Conservation (phyloP, 108 stramenopile species). For the Fragilariopsis cylindrus region DNA sequence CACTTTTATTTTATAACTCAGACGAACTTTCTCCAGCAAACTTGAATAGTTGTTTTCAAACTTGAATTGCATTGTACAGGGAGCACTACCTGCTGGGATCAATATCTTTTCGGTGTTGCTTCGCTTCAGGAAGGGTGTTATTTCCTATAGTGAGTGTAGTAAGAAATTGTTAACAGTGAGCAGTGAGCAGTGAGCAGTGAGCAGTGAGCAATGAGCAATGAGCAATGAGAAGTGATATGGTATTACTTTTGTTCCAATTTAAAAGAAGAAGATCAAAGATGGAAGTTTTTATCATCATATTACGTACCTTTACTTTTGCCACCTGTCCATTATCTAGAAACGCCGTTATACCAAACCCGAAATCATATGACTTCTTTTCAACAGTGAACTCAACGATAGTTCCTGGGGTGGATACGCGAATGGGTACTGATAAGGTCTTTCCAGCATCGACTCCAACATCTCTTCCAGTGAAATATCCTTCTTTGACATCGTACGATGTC, state of each 20-base stretch:
- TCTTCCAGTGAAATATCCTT: background rate
- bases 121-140: background rate
- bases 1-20: constrained; percentile 5
- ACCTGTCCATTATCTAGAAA: constrained; percentile 7
- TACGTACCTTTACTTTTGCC: constrained; percentile 13
- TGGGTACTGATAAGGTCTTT: background rate
- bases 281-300: background rate
- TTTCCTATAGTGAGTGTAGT: constrained; percentile 2
- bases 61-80: constrained; percentile 16
- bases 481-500: background rate
- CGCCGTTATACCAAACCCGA: constrained; percentile 5
- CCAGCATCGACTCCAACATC: constrained; percentile 5
- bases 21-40: constrained; percentile 3
- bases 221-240: no score
- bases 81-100: constrained; percentile 5
- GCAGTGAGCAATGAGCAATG: no score
- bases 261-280: background rate
- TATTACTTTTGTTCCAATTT: background rate
- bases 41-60: constrained; percentile 11
- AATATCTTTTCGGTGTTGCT: background rate
- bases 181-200: no score
- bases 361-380: constrained; percentile 18
- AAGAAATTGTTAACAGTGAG: background rate
- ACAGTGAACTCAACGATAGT: constrained; percentile 8
- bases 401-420: constrained; percentile 11